A percentile compares a stretch with the other conserved stretches of the same genome.
Conservation (phyloP, 306 rosid species). For the Rosa multiflora region DNA sequence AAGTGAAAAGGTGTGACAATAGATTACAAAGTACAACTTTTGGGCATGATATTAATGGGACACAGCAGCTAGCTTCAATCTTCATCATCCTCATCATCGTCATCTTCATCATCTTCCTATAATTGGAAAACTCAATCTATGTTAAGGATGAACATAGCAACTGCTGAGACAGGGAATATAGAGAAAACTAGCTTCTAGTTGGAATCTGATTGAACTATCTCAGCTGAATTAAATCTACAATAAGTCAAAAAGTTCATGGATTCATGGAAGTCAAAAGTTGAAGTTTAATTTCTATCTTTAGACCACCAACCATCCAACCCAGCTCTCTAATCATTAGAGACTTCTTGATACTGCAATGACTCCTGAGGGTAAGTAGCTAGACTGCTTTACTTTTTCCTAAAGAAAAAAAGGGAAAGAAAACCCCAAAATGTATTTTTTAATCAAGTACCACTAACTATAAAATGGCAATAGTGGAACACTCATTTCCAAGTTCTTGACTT, state of each 20-base stretch:
- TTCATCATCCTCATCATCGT: conserved; percentile 26
- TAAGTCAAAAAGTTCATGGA: neutral
- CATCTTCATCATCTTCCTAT: conserved; percentile 28
- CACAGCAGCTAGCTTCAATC: conserved; percentile 23
- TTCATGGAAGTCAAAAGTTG: neutral
- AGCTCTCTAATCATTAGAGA: neutral
- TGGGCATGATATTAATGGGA: neutral
- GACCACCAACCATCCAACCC: neutral
- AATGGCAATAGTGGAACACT: neutral
- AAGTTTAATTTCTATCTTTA: neutral
- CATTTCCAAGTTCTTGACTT: conserved; percentile 1
- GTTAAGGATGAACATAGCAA: conserved; percentile 8
- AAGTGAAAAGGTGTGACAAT: conserved; percentile 8
- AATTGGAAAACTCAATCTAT: neutral
- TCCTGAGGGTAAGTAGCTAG: neutral
- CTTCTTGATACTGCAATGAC: neutral
- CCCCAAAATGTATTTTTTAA: neutral
- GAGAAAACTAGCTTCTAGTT: neutral
- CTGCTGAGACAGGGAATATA: neutral
- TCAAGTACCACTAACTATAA: neutral
- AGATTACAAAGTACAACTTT: neutral
- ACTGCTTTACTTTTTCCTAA: neutral
- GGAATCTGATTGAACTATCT: neutral
- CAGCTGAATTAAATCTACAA: neutral
- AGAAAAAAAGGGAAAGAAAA: neutral